phyloP scores from a whole-genome alignment of 2,329 filamentous ascomycete species.

The Penicillium nordicum region DNA sequence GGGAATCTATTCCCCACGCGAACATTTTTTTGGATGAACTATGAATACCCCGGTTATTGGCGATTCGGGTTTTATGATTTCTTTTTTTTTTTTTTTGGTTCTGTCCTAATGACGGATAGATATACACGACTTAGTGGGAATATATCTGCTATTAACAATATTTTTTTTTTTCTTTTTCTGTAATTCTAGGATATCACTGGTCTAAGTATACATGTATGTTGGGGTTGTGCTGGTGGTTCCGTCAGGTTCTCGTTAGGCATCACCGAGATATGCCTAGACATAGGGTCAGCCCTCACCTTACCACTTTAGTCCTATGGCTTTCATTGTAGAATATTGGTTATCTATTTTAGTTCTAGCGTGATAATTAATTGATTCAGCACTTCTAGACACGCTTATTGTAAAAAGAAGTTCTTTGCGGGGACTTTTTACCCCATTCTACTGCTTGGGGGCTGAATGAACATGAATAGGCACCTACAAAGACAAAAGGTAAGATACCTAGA shows the following conservation, averaged over 20 bases:
- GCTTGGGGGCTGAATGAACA: not conserved
- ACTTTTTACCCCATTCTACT: not conserved
- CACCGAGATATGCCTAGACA: not conserved
- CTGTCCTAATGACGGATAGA: constrained; percentile 17
- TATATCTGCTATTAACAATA: constrained; percentile 1
- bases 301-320: not conserved
- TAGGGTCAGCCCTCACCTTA: not conserved
- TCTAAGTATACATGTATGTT: not conserved
- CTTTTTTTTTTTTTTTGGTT: not conserved
- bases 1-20: constrained; percentile 15
- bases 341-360: not conserved
- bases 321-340: not conserved
- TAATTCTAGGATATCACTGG: not conserved
- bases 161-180: not conserved
- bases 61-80: constrained; percentile 17
- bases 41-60: constrained; percentile 33
- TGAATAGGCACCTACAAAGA: not conserved
- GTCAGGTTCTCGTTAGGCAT: not conserved
- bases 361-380: not conserved
- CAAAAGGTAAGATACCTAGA: no score
- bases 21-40: constrained; percentile 21
- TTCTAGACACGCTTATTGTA: not conserved
- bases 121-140: constrained; percentile 13
- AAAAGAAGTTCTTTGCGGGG: not conserved
- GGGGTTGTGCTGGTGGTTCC: not conserved